A percentile compares a stretch with the other conserved stretches of the same genome.
phyloP scores from a whole-genome alignment of 2,329 filamentous ascomycete genomes.

The Paecilomyces niveus region DNA sequence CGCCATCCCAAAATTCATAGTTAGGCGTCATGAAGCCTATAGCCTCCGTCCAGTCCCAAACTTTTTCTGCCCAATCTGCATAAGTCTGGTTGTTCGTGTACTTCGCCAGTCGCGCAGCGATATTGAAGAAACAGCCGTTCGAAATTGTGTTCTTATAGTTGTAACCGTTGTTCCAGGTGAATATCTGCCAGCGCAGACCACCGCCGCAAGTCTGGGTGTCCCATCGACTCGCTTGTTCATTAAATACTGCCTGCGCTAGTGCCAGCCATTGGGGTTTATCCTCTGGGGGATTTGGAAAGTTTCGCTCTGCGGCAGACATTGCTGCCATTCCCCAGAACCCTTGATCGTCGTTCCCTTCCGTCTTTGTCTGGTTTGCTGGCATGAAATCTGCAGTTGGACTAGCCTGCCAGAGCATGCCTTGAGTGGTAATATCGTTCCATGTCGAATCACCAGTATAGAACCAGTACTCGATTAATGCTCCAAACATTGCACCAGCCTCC shows the following conservation, averaged over 20 bases:
- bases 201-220: conserved; percentile 60
- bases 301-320: conserved; percentile 48
- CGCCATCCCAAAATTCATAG: conserved; percentile 10
- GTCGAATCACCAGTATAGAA: conserved; percentile 34
- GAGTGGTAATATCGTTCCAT: conserved; percentile 30
- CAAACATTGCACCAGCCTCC: conserved; percentile 39
- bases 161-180: conserved; percentile 66
- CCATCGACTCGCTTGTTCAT: conserved; percentile 64
- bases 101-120: conserved; percentile 67
- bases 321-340: conserved; percentile 52
- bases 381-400: conserved; percentile 33
- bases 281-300: conserved; percentile 25
- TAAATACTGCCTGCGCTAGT: conserved; percentile 64
- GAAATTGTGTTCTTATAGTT: conserved; percentile 77
- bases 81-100: conserved; percentile 59
- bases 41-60: conserved; percentile 54
- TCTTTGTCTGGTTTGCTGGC: conserved; percentile 34
- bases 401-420: conserved; percentile 32
- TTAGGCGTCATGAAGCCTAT: conserved; percentile 10
- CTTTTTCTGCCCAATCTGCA: conserved; percentile 52
- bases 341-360: conserved; percentile 51
- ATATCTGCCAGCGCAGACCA: conserved; percentile 78
- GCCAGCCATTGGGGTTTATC: conserved; percentile 35
- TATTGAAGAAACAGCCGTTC: conserved; percentile 77
- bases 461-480: conserved; percentile 36